Base-by-base conservation (phyloP, 257 asterid genomes). In the Ophiorrhiza pumila region DNA sequence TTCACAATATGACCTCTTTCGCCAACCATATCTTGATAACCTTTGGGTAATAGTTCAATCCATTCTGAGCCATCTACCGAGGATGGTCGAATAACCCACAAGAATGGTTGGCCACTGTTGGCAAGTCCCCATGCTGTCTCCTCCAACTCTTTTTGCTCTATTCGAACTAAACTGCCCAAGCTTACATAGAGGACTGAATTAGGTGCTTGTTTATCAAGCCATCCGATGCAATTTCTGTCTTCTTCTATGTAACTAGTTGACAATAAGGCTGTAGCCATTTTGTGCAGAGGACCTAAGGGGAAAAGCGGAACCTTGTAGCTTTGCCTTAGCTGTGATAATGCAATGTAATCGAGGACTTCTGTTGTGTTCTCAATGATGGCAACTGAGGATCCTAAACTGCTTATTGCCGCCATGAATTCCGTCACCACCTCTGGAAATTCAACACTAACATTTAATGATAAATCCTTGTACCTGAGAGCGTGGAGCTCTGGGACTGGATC, bases 41-140 rank as follows among this genome's bases (percentile, higher is more conserved):
- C 81, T 7, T 72, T 74, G 0, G 86, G 81, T 8, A 82, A 43
- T 2, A 60, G 50, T 15, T 78, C 78, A 2, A 37, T 39, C 76
- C 72, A 46, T 4, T 78, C 59, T 0, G 78, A 50, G 0, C 77
- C 83, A 0, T 46, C 27, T 5, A 71, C 56, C 0, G 62, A 72
- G 14, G 15, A 2, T 4, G 82, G 78, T 23, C 81, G 73, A 53
- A 78, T 43, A 37, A 82, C 86, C 81, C 81, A 78, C 25, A 82
- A 46, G 71, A 82, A 82, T 7, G 86, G 81, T 15, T 68, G 75
- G 13, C 73, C 65, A 10, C 79, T 64, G 1, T 73, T 55, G 20
- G 75, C 80, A 3, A 82, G 74, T 22, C 80, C 86, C 80, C 79
- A 73, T 15, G 86, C 86, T 42, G 69, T 79, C 47, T 82, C 86